phyloP scores from a whole-genome alignment of 148 eudicot genomes.

The Persicaria tinctoria region DNA sequence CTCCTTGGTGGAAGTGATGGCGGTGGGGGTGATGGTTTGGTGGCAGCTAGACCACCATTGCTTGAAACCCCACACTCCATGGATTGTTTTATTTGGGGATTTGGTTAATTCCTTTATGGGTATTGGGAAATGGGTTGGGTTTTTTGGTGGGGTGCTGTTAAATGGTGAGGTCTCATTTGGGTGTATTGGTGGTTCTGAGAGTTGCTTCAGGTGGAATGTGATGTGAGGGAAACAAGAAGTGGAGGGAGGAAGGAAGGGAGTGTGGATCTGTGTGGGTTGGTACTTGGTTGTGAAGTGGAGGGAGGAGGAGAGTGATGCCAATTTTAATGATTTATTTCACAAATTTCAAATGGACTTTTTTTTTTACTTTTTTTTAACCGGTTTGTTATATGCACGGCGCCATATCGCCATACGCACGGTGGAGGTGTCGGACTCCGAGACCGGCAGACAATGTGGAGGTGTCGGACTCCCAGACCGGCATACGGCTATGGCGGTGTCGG shows the following conservation, averaged over 20 bases:
- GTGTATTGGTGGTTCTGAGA: slow-evolving; percentile 6
- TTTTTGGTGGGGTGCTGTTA: background rate
- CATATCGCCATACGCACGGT: no score
- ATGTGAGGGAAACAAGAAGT: background rate
- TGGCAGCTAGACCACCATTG: slow-evolving; percentile 17
- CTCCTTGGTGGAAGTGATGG: slow-evolving; percentile 31
- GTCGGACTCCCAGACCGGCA: no score
- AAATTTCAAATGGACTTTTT: no score
- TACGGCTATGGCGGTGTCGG: no score
- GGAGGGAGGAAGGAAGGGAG: background rate
- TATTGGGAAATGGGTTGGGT: background rate
- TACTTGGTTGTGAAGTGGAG: no score
- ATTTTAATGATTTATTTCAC: no score
- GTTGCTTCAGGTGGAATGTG: slow-evolving; percentile 28
- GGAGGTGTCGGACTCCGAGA: no score
- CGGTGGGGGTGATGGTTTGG: slow-evolving; percentile 16
- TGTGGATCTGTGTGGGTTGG: background rate
- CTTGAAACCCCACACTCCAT: background rate
- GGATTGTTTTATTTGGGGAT: background rate
- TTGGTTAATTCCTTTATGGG: background rate
- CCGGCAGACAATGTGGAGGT: no score
- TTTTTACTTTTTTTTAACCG: no score
- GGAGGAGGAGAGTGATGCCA: no score
- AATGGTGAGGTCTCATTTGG: background rate
- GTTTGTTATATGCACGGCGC: no score